Conservation (phyloP, 23 red algal species). For the Gracilariopsis chorda region DNA sequence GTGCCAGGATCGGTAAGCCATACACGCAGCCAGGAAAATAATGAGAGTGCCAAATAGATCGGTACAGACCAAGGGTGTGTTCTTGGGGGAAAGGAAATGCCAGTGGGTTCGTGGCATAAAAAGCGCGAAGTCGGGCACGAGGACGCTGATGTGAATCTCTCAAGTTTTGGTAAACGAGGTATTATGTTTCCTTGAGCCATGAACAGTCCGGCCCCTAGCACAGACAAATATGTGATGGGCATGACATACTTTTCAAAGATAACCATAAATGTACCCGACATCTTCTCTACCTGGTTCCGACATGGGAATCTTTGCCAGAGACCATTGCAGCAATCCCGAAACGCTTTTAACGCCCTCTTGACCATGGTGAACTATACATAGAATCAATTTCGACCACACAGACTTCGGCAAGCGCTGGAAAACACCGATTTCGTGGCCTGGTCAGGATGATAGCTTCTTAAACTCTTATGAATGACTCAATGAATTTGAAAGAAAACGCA, state of each 20-base stretch:
- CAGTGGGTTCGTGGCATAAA: conserved; percentile 21
- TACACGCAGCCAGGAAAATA: conserved; percentile 38
- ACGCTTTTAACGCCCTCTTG: no score
- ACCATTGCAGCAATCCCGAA: neutral
- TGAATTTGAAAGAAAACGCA: no score
- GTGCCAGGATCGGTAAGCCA: conserved; percentile 48
- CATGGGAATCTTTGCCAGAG: neutral
- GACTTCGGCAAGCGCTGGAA: no score
- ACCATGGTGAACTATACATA: no score
- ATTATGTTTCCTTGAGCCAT: neutral
- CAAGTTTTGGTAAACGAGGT: neutral
- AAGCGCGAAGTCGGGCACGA: conserved; percentile 42
- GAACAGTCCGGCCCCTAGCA: conserved; percentile 18
- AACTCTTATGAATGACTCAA: no score
- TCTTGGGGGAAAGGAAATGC: conserved; percentile 21
- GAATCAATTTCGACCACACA: no score
- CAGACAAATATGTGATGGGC: conserved; percentile 26
- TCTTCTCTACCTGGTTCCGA: neutral
- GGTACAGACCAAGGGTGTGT: neutral
- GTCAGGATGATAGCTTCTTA: no score
- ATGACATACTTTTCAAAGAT: conserved; percentile 64
- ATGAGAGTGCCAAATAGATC: neutral
- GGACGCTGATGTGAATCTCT: neutral
- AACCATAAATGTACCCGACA: neutral
- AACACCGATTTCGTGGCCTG: no score